Base-by-base conservation (phyloP, 2,329 filamentous ascomycete species). In the Alternaria rosae region DNA sequence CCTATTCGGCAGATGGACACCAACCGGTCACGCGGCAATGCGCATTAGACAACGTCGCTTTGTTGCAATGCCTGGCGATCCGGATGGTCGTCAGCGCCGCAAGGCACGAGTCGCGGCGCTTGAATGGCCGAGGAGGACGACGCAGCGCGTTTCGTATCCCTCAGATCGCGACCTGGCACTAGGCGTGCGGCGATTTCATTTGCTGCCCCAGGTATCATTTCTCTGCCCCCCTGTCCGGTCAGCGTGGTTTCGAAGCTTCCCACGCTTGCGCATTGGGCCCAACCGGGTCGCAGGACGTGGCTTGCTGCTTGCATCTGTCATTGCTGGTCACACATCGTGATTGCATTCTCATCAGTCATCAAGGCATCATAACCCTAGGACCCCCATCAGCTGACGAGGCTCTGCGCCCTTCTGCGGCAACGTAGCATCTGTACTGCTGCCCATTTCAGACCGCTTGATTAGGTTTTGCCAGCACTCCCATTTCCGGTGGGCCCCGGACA, bases 61-160 rank as follows among this genome's bases (percentile, higher is more conserved):
- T 64, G 66, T 64, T 67, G 63, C 61, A 54, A 65, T 59, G 63
- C 45, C 58, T 69, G 62, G 67, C 61, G 62, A 70, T 68, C 64
- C 67, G 59, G 61, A 61, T 68, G 54, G 62, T 61, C 57, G 64
- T 66, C 69, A 66, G 65, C 62, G 65, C 63, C 47, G 43, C 91
- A 92, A 2, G 88, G 0, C 90, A 92, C 21, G 97, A 97, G 74
- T 89, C 92, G 0, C 89, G 65, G 92, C 57, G 91, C 93, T 1
- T 57, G 53, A 54, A 17, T 58, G 54, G 54, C 59, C 59, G 42
- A 66, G 48, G 67, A 68, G 47, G 68, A 70, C 62, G 67, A 69
- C 68, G 62, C 68, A 67, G 65, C 65, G 70, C 61, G 70, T 76
- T 72, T 76, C 72, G 73, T 64, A 54, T 66, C 60, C 47, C 59